Evolutionary conservation across 1,284 basidiomycete genomes (phyloP).

Genomic region (Phylloporus sp.): DNA sequence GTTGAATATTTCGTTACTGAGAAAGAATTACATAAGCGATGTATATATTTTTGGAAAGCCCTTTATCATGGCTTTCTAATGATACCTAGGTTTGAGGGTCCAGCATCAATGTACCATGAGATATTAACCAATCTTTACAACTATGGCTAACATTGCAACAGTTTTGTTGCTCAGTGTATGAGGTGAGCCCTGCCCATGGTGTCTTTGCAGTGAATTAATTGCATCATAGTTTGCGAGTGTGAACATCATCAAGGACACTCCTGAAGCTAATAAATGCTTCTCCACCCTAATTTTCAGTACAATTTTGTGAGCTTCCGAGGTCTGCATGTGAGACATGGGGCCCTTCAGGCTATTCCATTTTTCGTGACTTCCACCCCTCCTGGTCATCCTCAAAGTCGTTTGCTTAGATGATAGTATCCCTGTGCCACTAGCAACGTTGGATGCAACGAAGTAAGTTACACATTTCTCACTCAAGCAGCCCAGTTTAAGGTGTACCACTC

Average conservation of each 20-base stretch:
- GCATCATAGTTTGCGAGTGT: no score
- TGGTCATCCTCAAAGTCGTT: constrained; percentile 87
- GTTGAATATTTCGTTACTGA: no score
- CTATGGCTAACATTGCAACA: no score
- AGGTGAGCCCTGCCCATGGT: no score
- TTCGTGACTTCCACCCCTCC: constrained; percentile 96
- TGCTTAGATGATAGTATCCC: constrained; percentile 56
- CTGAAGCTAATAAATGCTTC: constrained; percentile 90
- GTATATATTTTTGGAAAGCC: no score
- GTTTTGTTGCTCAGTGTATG: no score
- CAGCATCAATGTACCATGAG: no score
- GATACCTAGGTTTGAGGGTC: no score
- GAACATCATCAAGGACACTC: constrained; percentile 57
- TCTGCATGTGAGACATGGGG: constrained; percentile 30
- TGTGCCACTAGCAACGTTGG: constrained; percentile 61
- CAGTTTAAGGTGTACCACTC: constrained; percentile 7
- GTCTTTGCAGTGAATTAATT: no score
- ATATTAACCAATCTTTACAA: no score
- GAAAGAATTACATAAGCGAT: no score
- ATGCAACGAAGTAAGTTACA: constrained; percentile 79
- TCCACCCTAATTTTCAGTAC: constrained; percentile 93
- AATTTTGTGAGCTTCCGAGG: constrained; percentile 96
- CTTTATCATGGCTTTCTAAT: no score
- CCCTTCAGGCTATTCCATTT: constrained; percentile 85
- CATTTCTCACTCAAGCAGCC: background rate